Evolutionary conservation across 805 yeast species (phyloP).

Genomic region (Monosporozyma servazzii): DNA sequence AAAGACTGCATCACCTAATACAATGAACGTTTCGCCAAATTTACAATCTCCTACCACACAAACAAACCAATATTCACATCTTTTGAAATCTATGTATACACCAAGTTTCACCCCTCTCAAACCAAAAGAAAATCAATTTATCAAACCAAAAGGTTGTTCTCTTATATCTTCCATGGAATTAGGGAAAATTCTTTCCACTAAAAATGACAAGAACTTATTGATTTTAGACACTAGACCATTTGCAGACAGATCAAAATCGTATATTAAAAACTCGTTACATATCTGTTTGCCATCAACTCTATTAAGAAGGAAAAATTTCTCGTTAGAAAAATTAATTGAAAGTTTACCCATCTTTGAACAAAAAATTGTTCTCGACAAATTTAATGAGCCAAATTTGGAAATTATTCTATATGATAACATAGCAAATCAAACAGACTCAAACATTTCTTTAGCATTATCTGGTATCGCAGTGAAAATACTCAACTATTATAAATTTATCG

Average conservation of each 20-base stretch:
- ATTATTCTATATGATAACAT: conserved; percentile 23
- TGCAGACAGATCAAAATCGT: conserved; percentile 55
- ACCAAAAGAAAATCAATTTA: conserved; percentile 4
- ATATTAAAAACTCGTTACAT: conserved; percentile 55
- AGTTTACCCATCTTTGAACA: conserved; percentile 48
- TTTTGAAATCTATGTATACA: background rate
- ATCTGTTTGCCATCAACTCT: conserved; percentile 87
- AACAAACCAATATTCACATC: background rate
- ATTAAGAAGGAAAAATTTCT: conserved; percentile 64
- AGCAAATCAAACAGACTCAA: conserved; percentile 14
- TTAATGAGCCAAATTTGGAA: conserved; percentile 10
- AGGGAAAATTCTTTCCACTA: conserved; percentile 7
- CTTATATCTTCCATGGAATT: conserved; percentile 17
- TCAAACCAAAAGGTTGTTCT: conserved; percentile 16
- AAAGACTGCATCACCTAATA: background rate
- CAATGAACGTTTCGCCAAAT: background rate
- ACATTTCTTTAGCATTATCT: conserved; percentile 21
- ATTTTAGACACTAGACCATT: conserved; percentile 66
- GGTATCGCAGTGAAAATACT: conserved; percentile 23
- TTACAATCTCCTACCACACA: background rate
- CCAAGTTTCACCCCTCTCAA: background rate
- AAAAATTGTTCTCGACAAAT: conserved; percentile 3
- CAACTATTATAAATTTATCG: conserved; percentile 5
- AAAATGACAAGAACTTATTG: conserved; percentile 7
- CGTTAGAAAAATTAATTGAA: conserved; percentile 50